These are phyloP conservation scores for Kuraishia floccosa DNA, from an alignment of 805 yeast species.

Conservation along the genomic window DNA sequence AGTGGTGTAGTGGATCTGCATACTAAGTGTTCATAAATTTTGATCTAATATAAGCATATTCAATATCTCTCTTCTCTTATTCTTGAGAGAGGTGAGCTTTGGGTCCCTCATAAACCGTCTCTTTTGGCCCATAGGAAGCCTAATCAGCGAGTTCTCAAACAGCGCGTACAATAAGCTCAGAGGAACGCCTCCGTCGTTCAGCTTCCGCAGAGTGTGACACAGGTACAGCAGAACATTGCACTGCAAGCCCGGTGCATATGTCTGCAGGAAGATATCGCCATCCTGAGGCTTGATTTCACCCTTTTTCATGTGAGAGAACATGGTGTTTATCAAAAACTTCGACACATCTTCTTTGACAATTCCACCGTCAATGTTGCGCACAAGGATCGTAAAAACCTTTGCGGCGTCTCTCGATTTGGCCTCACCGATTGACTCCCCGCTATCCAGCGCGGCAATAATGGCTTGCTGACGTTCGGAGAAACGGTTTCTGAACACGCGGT, in stretches of 20 bases:
- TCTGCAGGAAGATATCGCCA: conserved; percentile 14
- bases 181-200: conserved; percentile 13
- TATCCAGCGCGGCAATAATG: too few relatives aligned
- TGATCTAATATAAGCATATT: conserved; percentile 3
- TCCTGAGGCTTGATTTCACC: conserved; percentile 6
- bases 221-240: conserved; percentile 29
- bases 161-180: conserved; percentile 10
- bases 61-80: conserved; percentile 19
- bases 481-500: too few relatives aligned
- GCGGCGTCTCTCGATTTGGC: conserved; percentile 14
- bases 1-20: conserved; percentile 18
- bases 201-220: conserved; percentile 25
- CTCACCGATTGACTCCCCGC: too few relatives aligned
- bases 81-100: conserved; percentile 13
- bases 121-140: conserved; percentile 12
- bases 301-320: conserved; percentile 7
- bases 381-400: conserved; percentile 14
- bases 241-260: conserved; percentile 26
- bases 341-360: conserved; percentile 23
- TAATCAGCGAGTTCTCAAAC: conserved; percentile 20
- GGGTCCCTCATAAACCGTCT: conserved; percentile 15
- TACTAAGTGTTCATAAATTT: neutral
- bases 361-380: conserved; percentile 26
- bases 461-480: too few relatives aligned
- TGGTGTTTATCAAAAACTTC: conserved; percentile 4